phyloP scores from a whole-genome alignment of 179 eudicot species.

The Pouteria campechiana region DNA sequence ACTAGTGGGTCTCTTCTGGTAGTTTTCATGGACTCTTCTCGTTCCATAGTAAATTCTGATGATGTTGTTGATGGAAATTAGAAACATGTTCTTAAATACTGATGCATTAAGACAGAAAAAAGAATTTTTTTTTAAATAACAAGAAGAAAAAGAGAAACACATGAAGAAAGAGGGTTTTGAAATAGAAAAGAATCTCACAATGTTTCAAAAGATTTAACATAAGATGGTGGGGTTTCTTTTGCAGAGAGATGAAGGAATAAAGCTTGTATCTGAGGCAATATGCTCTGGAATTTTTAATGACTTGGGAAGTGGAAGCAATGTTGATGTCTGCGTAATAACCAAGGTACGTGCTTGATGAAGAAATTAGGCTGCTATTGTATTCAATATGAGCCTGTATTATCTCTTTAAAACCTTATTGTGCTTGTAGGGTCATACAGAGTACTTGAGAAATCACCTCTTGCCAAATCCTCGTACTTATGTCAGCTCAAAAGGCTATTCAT shows the following conservation, averaged over 20 bases:
- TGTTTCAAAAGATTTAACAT: too few species aligned
- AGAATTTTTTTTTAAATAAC: too few species aligned
- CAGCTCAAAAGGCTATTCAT: slow-evolving; percentile 56
- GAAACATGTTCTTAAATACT: too few species aligned
- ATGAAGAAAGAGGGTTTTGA: not conserved
- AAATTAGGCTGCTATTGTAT: not conserved
- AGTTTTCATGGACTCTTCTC: too few species aligned
- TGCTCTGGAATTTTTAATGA: slow-evolving; percentile 88
- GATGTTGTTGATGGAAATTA: too few species aligned
- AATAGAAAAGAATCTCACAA: not conserved
- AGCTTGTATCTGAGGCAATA: slow-evolving; percentile 71
- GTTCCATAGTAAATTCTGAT: too few species aligned
- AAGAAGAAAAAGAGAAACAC: too few species aligned
- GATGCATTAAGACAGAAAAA: too few species aligned
- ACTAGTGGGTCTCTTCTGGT: too few species aligned
- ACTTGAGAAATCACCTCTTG: slow-evolving; percentile 58
- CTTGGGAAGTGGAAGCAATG: slow-evolving; percentile 97
- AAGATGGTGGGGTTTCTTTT: too few species aligned
- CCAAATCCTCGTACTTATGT: slow-evolving; percentile 88
- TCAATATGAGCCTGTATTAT: not conserved
- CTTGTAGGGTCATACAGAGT: slow-evolving; percentile 57
- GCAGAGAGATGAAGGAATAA: slow-evolving; percentile 83
- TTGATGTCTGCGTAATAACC: slow-evolving; percentile 84
- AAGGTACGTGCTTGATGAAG: slow-evolving; percentile 32
- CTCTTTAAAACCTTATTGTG: not conserved